Base-by-base conservation (phyloP, 2,329 filamentous ascomycete species). In the Ophiocordyceps robertsii region DNA sequence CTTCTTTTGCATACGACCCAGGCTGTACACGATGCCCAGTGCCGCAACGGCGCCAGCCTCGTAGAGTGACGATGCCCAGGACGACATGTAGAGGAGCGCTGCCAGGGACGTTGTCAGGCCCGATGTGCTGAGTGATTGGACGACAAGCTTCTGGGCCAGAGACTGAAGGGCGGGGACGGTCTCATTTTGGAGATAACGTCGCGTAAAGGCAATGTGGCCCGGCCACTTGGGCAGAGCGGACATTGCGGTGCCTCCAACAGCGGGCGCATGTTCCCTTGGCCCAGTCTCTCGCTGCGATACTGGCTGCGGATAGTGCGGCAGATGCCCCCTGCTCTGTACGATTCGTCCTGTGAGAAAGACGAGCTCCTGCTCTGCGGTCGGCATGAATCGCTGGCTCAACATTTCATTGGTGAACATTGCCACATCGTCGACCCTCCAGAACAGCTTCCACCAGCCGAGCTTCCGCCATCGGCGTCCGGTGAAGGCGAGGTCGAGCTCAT, bases 371-470 rank as follows among this genome's bases (percentile, higher is more conserved):
- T 95, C 89, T 0, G 89, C 82, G 4, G 74, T 74, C 0, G 80
- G 75, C 4, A 98, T 72, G 67, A 93, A 96, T 7, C 75, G 72
- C 48, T 80, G 79, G 46, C 76, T 74, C 3, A 95, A 67, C 46
- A 95, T 82, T 51, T 92, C 84, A 1, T 79, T 77, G 3, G 84
- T 80, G 43, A 95, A 79, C 72, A 90, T 83, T 3, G 79, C 77
- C 11, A 95, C 86, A 53, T 95, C 90, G 56, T 96, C 90, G 21
- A 92, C 88, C 17, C 87, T 79, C 88, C 88, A 95, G 57, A 95
- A 88, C 0, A 96, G 72, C 59, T 94, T 94, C 83, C 87, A 95
- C 89, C 90, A 96, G 14, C 80, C 74, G 4, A 95, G 68, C 48
- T 84, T 82, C 24, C 77, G 75, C 90, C 90, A 95, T 33, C 79